Base-by-base conservation (phyloP, 768 basidiomycete genomes). In the Grammothele lineata region DNA sequence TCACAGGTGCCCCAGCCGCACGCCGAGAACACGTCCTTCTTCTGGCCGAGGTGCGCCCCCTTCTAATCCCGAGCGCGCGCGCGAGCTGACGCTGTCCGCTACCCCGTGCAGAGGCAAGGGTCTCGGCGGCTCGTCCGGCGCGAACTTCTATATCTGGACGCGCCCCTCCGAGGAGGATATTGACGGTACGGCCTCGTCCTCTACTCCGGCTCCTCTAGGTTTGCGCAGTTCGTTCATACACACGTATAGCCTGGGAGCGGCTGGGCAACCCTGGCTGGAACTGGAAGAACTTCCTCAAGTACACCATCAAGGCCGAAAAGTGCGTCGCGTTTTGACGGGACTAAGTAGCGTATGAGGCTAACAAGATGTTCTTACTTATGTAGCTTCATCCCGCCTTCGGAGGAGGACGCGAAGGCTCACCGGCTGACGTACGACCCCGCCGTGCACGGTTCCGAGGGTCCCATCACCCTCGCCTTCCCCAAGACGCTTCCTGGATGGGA, bases 211-310 rank as follows among this genome's bases (percentile, higher is more conserved):
- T 18, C 21, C 32, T 3, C 11, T 32, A 9, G 14, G 3, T 2
- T 4, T 22, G 11, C 4, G 11, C 2, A 9, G 45, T 41, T 18
- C 21, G n/a, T 18, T n/a, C 34, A 35, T 22, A 39, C 25, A 9
- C 10, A 46, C 40, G 40, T 7, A 14, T n/a, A 41, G 40, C 40
- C 12, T 41, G 40, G 26, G 40, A 41, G 18, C 26, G 40, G 42
- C 64, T 80, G 18, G 77, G 77, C 4, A 78, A 78, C 48, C 66
- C 66, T 3, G 76, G 76, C 5, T 80, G 78, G 77, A 75, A 76
- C 53, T 78, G 73, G 74, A 54, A 63, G 0, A 65, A 67, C 19
- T 72, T 64, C 47, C 45, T 61, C 15, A 66, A 68, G 34, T 73
- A 73, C 51, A 66, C 63, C 4, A 62, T 61, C 48, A 68, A 64